Evolutionary conservation across 495 filamentous ascomycete genomes (phyloP).

Genomic region (Bryoglossum gracile): DNA sequence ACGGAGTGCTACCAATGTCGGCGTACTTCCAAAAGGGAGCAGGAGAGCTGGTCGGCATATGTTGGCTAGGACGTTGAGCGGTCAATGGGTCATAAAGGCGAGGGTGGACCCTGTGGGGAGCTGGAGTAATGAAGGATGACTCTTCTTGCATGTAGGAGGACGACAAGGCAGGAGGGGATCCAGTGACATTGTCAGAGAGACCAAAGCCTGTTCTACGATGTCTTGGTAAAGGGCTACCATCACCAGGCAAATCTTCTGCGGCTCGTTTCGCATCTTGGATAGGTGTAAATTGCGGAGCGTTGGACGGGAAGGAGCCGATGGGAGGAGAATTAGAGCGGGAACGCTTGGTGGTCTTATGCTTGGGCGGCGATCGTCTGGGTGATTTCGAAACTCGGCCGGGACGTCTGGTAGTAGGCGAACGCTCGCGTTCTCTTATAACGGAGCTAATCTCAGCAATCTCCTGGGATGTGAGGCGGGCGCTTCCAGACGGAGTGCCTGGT

Average conservation of each 20-base stretch:
- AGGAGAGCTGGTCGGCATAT: constrained; percentile 89
- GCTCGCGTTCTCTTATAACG: constrained; percentile 42
- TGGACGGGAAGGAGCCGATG: constrained; percentile 37
- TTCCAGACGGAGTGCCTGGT: constrained; percentile 46
- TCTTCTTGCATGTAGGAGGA: constrained; percentile 53
- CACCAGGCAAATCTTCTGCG: constrained; percentile 34
- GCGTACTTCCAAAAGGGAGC: constrained; percentile 96
- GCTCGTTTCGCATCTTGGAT: constrained; percentile 51
- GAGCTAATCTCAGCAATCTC: too few species aligned
- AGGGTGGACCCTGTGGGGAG: constrained; percentile 75
- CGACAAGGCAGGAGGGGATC: constrained; percentile 64
- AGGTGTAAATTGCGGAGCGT: constrained; percentile 40
- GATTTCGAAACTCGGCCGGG: too few species aligned
- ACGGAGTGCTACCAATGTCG: constrained; percentile 69
- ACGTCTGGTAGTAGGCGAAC: constrained; percentile 38
- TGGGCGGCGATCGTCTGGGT: too few species aligned
- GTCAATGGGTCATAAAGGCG: constrained; percentile 83
- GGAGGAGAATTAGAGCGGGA: constrained; percentile 41
- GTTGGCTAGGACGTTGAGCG: constrained; percentile 81
- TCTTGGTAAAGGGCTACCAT: constrained; percentile 49
- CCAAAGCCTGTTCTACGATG: constrained; percentile 43
- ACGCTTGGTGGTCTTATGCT: too few species aligned
- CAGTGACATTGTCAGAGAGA: constrained; percentile 49
- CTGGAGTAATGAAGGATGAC: constrained; percentile 68
- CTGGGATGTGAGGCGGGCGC: background rate